Evolutionary conservation across 2,329 filamentous ascomycete species (phyloP).

Genomic region (Bipolaris zeicola): DNA sequence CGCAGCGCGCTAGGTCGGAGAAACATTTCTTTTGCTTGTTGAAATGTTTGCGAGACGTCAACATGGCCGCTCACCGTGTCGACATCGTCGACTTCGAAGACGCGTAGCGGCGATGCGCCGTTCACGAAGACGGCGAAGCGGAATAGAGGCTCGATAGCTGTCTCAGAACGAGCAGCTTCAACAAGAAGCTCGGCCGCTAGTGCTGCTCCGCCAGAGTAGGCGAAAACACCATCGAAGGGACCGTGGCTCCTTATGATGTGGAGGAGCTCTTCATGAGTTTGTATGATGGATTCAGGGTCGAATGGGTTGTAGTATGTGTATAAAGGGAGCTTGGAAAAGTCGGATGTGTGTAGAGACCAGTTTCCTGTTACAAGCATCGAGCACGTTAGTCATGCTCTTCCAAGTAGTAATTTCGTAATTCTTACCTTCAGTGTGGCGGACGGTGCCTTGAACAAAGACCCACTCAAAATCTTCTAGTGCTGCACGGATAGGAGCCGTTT

Average conservation of each 20-base stretch:
- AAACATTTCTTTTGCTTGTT: slow-evolving; percentile 1
- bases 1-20: slow-evolving; percentile 5
- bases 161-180: neutral
- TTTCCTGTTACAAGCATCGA: neutral
- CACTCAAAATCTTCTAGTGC: slow-evolving; percentile 3
- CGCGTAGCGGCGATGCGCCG: neutral
- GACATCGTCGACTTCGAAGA: neutral
- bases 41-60: neutral
- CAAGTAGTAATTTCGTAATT: neutral
- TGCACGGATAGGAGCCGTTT: slow-evolving; percentile 2
- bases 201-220: slow-evolving; percentile 3
- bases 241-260: neutral
- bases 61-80: neutral
- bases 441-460: neutral
- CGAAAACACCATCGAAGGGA: slow-evolving; percentile 1
- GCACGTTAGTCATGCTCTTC: neutral
- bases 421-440: slow-evolving; percentile 5
- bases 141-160: neutral
- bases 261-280: slow-evolving; percentile 1
- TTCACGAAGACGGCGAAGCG: slow-evolving; percentile 1
- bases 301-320: slow-evolving; percentile 4
- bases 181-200: neutral
- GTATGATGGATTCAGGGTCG: neutral
- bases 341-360: slow-evolving; percentile 1
- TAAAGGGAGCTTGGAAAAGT: slow-evolving; percentile 1